These are phyloP conservation scores for Smittium mucronatum DNA, from an alignment of 371 early-diverging fungal species.

Conservation along the genomic window DNA sequence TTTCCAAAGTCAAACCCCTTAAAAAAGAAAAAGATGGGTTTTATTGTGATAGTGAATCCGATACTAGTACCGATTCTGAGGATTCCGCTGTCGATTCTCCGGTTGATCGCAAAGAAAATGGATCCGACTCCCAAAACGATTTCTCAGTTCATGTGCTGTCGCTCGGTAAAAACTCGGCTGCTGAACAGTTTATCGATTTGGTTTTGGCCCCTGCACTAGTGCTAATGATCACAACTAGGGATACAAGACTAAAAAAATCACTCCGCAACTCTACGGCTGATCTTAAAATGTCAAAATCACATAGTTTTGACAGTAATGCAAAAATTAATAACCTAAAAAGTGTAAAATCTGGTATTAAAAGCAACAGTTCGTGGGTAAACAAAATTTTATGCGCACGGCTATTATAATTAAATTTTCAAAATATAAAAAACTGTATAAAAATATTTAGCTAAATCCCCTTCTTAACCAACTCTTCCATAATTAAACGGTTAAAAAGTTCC, in stretches of 20 bases:
- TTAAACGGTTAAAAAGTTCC: slow-evolving; percentile 1
- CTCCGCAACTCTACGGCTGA: no score
- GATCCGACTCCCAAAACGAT: neutral
- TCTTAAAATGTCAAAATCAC: no score
- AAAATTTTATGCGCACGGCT: slow-evolving; percentile 2
- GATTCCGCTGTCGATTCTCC: no score
- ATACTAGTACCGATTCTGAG: neutral
- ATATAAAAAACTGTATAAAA: neutral
- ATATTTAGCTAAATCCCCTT: neutral
- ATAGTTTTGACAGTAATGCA: neutral
- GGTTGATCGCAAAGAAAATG: neutral
- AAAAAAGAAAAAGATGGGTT: neutral
- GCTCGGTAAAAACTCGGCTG: no score
- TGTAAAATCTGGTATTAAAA: neutral
- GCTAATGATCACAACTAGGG: neutral
- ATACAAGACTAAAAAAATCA: no score
- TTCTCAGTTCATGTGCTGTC: neutral
- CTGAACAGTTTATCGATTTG: slow-evolving; percentile 3
- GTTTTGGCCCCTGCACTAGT: neutral
- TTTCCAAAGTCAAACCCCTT: neutral
- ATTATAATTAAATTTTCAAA: neutral
- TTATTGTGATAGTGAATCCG: neutral
- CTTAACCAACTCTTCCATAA: slow-evolving; percentile 8
- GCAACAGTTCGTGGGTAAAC: slow-evolving; percentile 3
- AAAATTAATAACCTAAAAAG: neutral